Evolutionary conservation across 1,284 basidiomycete species (phyloP).

Genomic region (Malassezia vespertilionis): DNA sequence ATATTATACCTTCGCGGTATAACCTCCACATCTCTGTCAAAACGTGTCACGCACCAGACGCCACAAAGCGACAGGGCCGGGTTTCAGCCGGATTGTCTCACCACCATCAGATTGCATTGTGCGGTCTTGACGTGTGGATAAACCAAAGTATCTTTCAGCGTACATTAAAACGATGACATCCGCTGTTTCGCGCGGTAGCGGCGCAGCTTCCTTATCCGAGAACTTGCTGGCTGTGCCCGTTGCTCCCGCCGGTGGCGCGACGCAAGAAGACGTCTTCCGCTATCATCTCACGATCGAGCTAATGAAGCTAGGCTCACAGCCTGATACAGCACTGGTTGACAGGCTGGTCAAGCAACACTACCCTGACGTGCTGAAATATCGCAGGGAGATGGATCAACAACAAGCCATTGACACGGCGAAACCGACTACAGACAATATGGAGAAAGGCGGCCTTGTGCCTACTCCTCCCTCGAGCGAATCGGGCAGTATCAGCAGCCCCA

Average conservation of each 20-base stretch:
- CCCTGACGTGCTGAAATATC: conserved; percentile 30
- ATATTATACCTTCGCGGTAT: not conserved
- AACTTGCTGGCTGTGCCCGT: not conserved
- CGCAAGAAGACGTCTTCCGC: conserved; percentile 14
- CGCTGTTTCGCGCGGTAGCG: too few relatives aligned
- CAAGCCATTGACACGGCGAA: not conserved
- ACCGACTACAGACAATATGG: not conserved
- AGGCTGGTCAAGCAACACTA: conserved; percentile 39
- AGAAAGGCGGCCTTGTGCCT: not conserved
- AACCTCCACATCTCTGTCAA: conserved; percentile 2
- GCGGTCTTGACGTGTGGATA: too few relatives aligned
- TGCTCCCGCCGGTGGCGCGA: not conserved
- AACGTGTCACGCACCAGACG: too few relatives aligned
- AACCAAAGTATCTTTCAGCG: too few relatives aligned
- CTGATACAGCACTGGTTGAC: conserved; percentile 33
- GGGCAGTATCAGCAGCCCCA: not conserved
- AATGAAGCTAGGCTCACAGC: conserved; percentile 30
- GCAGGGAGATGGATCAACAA: conserved; percentile 9
- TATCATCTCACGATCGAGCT: conserved; percentile 41
- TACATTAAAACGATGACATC: too few relatives aligned
- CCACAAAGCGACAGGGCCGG: not conserved
- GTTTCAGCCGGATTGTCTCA: too few relatives aligned
- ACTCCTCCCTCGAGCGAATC: not conserved
- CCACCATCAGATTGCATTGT: too few relatives aligned
- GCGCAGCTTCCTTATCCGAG: too few relatives aligned